A percentile compares a stretch with the other conserved stretches of the same genome.
phyloP scores from a whole-genome alignment of 2,329 filamentous ascomycete genomes.

The Xylariaceae sp. region DNA sequence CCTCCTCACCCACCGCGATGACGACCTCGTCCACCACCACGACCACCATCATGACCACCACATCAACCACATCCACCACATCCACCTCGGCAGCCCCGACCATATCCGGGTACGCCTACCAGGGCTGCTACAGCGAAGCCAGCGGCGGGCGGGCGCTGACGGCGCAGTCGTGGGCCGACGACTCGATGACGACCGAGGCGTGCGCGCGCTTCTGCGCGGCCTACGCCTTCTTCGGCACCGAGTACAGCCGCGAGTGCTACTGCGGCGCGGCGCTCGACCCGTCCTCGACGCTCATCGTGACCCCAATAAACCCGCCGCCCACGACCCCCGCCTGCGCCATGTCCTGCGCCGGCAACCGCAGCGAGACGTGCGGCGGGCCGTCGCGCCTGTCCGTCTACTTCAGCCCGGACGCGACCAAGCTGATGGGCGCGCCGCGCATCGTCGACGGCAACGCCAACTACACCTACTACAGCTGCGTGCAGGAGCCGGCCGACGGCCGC shows the following conservation, averaged over 20 bases:
- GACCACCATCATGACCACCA: not conserved
- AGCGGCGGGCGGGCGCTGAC: not conserved
- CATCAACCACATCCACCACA: not conserved
- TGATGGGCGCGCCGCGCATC: not conserved
- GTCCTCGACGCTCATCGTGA: not conserved
- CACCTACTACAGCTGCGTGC: constrained; percentile 1
- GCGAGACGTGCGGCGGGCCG: constrained; percentile 16
- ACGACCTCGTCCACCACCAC: not conserved
- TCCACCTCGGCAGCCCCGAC: constrained; percentile 3
- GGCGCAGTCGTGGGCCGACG: constrained; percentile 37
- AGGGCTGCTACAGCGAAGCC: constrained; percentile 1
- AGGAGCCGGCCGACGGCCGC: not conserved
- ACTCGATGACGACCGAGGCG: constrained; percentile 42
- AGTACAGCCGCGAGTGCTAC: too few species aligned
- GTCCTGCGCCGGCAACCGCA: constrained; percentile 14
- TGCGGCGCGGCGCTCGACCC: constrained; percentile 21
- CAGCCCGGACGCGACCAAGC: not conserved
- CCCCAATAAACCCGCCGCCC: too few species aligned
- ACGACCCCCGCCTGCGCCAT: constrained; percentile 11
- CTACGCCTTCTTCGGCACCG: constrained; percentile 1
- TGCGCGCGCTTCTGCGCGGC: not conserved
- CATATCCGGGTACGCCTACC: constrained; percentile 4
- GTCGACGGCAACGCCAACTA: not conserved
- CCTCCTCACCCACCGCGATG: too few species aligned
- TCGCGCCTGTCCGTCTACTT: constrained; percentile 15